A percentile compares a stretch with the other conserved stretches of the same genome.
phyloP scores from a whole-genome alignment of 495 filamentous ascomycete genomes.

The Aspergillus wentii region DNA sequence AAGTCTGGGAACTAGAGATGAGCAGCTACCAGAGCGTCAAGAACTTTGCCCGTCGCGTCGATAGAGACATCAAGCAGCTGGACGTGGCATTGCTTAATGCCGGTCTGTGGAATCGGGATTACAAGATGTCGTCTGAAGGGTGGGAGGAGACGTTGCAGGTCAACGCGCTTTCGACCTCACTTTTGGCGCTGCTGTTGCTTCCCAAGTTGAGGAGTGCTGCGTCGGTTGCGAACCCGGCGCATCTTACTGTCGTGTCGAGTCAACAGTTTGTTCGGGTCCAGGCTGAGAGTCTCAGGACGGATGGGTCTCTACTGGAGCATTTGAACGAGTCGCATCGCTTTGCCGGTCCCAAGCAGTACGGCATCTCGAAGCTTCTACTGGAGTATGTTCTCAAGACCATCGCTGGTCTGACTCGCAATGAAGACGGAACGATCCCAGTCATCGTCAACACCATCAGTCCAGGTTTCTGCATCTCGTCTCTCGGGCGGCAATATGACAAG shows the following conservation, averaged over 20 bases:
- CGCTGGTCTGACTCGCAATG: conserved; percentile 23
- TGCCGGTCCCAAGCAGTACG: conserved; percentile 35
- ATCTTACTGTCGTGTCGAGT: conserved; percentile 37
- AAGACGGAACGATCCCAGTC: conserved; percentile 32
- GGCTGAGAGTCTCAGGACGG: conserved; percentile 25
- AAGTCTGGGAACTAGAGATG: conserved; percentile 55
- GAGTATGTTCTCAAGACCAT: conserved; percentile 40
- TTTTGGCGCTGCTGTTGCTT: conserved; percentile 52
- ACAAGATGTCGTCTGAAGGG: conserved; percentile 32
- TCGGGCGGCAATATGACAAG: conserved; percentile 34
- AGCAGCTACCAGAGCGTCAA: conserved; percentile 43
- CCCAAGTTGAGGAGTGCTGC: conserved; percentile 35
- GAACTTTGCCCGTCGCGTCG: conserved; percentile 37
- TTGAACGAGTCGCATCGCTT: conserved; percentile 25
- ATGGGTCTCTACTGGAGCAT: conserved; percentile 26
- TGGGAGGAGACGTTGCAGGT: conserved; percentile 55
- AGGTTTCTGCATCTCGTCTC: conserved; percentile 34
- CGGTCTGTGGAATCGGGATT: conserved; percentile 35
- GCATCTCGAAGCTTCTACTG: conserved; percentile 42
- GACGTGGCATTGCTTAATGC: conserved; percentile 45
- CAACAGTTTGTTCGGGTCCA: conserved; percentile 36
- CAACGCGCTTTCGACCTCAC: conserved; percentile 52
- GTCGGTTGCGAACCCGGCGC: conserved; percentile 20
- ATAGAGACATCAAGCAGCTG: conserved; percentile 29
- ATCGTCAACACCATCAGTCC: conserved; percentile 44